These are phyloP conservation scores for Nitzschia palea DNA, from an alignment of 108 stramenopile species.

Conservation along the genomic window DNA sequence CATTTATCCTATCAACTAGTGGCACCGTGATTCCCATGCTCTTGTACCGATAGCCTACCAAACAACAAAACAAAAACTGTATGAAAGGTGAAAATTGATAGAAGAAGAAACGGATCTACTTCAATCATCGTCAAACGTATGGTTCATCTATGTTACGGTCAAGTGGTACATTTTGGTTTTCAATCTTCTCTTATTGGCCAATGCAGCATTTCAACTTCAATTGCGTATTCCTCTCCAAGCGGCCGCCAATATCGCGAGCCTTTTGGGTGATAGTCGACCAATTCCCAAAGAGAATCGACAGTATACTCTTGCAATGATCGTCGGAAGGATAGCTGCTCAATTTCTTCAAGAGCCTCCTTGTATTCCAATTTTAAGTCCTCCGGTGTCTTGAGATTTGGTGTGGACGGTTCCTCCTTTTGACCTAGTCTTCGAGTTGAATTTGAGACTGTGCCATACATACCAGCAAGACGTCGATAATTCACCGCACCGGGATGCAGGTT, in stretches of 20 bases:
- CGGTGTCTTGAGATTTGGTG: not conserved
- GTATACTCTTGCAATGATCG: not conserved
- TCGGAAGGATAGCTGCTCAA: not conserved
- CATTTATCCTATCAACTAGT: too few relatives aligned
- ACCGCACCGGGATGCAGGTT: conserved; percentile 52
- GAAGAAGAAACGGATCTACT: too few relatives aligned
- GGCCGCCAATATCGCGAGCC: not conserved
- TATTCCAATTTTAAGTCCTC: not conserved
- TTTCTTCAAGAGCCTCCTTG: conserved; percentile 4
- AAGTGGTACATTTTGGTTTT: too few relatives aligned
- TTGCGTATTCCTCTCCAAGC: not conserved
- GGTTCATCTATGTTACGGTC: too few relatives aligned
- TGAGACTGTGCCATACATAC: conserved; percentile 25
- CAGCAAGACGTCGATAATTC: conserved; percentile 47
- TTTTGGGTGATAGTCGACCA: not conserved
- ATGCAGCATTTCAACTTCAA: conserved; percentile 13
- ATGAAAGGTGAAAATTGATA: too few relatives aligned
- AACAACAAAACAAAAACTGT: too few relatives aligned
- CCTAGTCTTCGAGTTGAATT: too few relatives aligned
- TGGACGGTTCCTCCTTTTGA: not conserved
- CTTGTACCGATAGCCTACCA: too few relatives aligned
- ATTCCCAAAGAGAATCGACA: not conserved
- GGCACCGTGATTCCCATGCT: too few relatives aligned
- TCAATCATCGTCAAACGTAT: too few relatives aligned
- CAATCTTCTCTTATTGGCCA: too few relatives aligned